Evolutionary conservation across 768 basidiomycete species (phyloP).

Genomic region (Solioccasus polychromus): DNA sequence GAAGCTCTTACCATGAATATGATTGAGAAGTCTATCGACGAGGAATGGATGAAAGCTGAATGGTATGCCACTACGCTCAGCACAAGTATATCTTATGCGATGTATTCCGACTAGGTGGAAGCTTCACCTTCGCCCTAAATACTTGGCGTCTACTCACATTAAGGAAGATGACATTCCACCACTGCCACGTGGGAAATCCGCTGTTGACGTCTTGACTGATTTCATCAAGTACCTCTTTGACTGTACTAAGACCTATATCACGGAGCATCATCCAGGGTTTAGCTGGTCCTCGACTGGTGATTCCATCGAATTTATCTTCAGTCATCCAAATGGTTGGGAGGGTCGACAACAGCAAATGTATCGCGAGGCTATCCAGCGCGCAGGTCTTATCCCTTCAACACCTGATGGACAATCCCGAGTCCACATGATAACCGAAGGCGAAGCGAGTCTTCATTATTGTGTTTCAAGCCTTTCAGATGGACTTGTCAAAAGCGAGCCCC

Average conservation of each 20-base stretch:
- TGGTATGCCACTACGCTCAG: constrained; percentile 6
- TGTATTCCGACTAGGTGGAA: constrained; percentile 21
- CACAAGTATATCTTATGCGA: neutral
- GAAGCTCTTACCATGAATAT: constrained; percentile 34
- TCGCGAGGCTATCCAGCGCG: constrained; percentile 15
- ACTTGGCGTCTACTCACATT: constrained; percentile 17
- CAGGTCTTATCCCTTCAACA: constrained; percentile 17
- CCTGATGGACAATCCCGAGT: constrained; percentile 14
- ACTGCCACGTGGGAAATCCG: constrained; percentile 18
- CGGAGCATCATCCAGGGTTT: constrained; percentile 13
- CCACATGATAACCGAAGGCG: constrained; percentile 22
- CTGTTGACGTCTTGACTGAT: constrained; percentile 18
- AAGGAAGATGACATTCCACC: constrained; percentile 29
- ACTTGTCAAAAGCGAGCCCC: neutral
- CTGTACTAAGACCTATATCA: constrained; percentile 15
- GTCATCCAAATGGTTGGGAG: constrained; percentile 31
- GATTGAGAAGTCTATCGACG: constrained; percentile 33
- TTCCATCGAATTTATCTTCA: constrained; percentile 21
- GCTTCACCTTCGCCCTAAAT: constrained; percentile 18
- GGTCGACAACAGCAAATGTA: constrained; percentile 22
- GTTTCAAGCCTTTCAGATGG: constrained; percentile 37
- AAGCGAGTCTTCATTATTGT: constrained; percentile 32
- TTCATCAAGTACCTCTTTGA: constrained; percentile 20
- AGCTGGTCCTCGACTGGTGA: constrained; percentile 14
- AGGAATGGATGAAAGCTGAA: constrained; percentile 18